A percentile compares a stretch with the other conserved stretches of the same genome.
Evolutionary conservation across 1,284 basidiomycete species (phyloP).

Genomic region (Heterobasidion parviporum): DNA sequence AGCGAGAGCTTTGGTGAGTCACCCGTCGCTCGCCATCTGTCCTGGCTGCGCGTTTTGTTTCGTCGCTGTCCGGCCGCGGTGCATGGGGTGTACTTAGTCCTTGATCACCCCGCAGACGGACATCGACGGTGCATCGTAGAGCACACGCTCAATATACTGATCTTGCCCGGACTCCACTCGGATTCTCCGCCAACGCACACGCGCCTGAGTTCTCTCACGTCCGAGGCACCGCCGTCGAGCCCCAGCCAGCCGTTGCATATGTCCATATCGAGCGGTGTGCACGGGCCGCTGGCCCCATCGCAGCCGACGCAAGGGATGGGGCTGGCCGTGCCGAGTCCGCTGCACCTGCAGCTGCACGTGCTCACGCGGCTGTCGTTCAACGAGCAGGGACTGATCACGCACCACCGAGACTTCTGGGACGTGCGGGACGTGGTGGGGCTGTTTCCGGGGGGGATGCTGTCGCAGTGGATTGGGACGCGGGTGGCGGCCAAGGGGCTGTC

Average conservation of each 20-base stretch:
- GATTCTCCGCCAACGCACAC: constrained; percentile 9
- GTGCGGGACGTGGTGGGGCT: constrained; percentile 29
- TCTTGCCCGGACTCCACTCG: constrained; percentile 29
- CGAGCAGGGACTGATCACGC: constrained; percentile 63
- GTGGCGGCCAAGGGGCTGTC: constrained; percentile 47
- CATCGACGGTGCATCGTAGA: constrained; percentile 64
- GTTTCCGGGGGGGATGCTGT: constrained; percentile 54
- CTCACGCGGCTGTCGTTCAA: constrained; percentile 67
- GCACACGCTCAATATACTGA: constrained; percentile 37
- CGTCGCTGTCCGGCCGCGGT: no score
- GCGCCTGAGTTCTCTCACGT: constrained; percentile 8
- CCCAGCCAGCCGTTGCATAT: constrained; percentile 9
- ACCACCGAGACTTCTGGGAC: constrained; percentile 72
- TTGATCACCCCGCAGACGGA: constrained; percentile 38
- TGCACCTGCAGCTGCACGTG: constrained; percentile 62
- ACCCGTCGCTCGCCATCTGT: neutral
- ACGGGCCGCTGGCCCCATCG: constrained; percentile 24
- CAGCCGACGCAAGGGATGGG: constrained; percentile 45
- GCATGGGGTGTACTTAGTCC: no score
- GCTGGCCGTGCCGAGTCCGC: constrained; percentile 51
- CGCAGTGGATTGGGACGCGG: constrained; percentile 59
- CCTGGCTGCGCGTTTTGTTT: neutral
- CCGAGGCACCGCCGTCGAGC: constrained; percentile 7
- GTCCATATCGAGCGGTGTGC: constrained; percentile 3
- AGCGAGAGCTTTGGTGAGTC: constrained; percentile 67